Evolutionary conservation across 2,329 filamentous ascomycete species (phyloP).

Genomic region (Blastomyces emzantsi): DNA sequence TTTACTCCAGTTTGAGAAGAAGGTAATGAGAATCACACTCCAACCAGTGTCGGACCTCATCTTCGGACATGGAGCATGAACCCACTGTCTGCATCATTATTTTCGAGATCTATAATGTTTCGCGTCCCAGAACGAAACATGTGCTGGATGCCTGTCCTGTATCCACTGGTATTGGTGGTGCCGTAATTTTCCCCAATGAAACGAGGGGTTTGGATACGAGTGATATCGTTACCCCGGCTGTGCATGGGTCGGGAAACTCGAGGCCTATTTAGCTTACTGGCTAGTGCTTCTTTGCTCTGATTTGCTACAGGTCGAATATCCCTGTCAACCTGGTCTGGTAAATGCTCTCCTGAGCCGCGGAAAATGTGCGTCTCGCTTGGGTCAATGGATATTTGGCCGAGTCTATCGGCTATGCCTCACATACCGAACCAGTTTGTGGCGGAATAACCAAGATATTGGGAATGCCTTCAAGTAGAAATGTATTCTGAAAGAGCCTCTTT

Average conservation of each 20-base stretch:
- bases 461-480: too few relatives aligned
- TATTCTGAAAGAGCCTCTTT: not conserved
- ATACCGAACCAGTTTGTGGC: not conserved
- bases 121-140: too few relatives aligned
- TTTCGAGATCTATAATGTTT: too few relatives aligned
- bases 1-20: too few relatives aligned
- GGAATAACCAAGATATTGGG: not conserved
- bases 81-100: too few relatives aligned
- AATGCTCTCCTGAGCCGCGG: not conserved
- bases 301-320: not conserved
- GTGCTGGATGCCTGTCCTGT: not conserved
- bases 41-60: too few relatives aligned
- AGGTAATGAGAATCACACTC: too few relatives aligned
- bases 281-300: not conserved
- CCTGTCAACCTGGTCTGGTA: not conserved
- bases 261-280: not conserved
- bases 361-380: not conserved
- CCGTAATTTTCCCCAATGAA: not conserved
- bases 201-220: too few relatives aligned
- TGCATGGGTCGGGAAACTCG: too few relatives aligned
- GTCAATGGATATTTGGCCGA: too few relatives aligned
- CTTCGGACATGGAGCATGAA: too few relatives aligned
- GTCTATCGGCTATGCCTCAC: not conserved
- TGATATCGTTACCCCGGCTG: too few relatives aligned
- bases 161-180: not conserved